Conservation (phyloP, 2,329 filamentous ascomycete species). For the Talaromyces albobiverticillius region DNA sequence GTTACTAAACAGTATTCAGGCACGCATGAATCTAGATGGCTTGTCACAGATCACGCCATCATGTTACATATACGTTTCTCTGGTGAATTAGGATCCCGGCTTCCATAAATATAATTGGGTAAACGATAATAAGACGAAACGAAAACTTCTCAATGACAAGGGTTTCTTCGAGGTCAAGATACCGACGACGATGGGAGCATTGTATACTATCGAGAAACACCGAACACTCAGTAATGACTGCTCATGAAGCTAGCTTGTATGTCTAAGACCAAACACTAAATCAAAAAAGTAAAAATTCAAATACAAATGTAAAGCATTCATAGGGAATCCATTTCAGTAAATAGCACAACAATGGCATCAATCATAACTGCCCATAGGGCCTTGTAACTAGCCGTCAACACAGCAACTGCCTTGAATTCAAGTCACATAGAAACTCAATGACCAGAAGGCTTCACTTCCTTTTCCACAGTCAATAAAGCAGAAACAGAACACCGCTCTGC, state of each 20-base stretch:
- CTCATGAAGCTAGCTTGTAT: background rate
- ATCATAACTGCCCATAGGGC: no score
- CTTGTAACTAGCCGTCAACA: background rate
- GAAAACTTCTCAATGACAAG: background rate
- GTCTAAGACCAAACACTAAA: background rate
- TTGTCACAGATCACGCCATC: background rate
- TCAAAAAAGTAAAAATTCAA: background rate
- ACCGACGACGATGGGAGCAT: no score
- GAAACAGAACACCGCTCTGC: conserved; percentile 24
- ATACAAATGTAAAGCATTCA: background rate
- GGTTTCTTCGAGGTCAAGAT: no score
- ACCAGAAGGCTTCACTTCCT: conserved; percentile 17
- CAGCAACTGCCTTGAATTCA: no score
- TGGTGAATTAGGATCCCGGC: no score
- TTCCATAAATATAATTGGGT: no score
- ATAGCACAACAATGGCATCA: background rate
- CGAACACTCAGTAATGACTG: background rate
- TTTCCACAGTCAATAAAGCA: conserved; percentile 21
- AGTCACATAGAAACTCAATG: background rate
- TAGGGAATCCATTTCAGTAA: background rate
- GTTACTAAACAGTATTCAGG: background rate
- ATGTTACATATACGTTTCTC: no score
- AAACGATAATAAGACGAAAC: background rate
- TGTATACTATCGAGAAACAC: background rate
- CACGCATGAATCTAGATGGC: conserved; percentile 4